Evolutionary conservation across 108 stramenopile genomes (phyloP).

Genomic region (Nannochloropsis salina): DNA sequence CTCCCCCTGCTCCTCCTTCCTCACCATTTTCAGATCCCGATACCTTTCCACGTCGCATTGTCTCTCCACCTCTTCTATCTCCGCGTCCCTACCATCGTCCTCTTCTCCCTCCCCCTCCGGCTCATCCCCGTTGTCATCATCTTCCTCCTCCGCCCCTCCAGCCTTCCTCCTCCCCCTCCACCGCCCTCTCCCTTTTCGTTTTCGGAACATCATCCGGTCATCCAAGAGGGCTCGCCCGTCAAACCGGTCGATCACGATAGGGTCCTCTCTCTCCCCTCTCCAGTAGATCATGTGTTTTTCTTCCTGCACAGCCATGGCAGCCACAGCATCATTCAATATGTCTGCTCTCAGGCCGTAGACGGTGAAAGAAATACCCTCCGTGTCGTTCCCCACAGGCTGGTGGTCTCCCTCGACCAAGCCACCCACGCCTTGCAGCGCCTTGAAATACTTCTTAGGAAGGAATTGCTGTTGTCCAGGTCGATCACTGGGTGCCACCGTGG

Average conservation of each 20-base stretch:
- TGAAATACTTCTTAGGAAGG: neutral
- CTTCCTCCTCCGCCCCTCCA: neutral
- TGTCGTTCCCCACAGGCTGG: neutral
- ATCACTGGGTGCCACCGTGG: too few species aligned
- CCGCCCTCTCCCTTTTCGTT: neutral
- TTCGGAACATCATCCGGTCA: neutral
- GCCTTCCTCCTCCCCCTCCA: neutral
- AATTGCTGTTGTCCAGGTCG: too few species aligned
- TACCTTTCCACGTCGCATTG: neutral
- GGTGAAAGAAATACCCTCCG: neutral
- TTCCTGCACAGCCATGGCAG: neutral
- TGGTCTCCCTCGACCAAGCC: neutral
- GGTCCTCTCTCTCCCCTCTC: neutral
- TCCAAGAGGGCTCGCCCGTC: neutral
- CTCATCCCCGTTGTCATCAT: neutral
- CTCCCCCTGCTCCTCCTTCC: neutral
- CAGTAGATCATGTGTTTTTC: neutral
- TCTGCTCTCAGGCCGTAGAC: neutral
- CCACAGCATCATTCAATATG: conserved; percentile 5
- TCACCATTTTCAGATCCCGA: neutral
- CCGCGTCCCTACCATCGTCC: neutral
- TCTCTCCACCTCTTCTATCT: neutral
- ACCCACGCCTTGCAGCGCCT: conserved; percentile 16
- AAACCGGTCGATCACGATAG: neutral
- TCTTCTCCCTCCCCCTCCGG: neutral